Conservation (phyloP, 2,329 filamentous ascomycete species). For the Hypoxylon rubiginosum region DNA sequence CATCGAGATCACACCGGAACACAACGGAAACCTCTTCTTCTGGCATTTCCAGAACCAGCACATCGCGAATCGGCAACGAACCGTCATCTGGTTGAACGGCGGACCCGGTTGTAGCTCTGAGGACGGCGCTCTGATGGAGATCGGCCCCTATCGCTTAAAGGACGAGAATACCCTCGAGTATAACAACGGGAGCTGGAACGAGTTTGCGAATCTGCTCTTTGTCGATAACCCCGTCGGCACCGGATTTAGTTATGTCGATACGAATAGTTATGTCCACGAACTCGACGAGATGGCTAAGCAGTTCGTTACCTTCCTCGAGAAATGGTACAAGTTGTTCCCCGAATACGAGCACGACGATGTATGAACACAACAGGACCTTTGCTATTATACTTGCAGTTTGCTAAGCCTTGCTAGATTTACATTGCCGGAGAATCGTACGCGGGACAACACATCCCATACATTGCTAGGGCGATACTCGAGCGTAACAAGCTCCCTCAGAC, state of each 20-base stretch:
- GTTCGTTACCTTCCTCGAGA: conserved; percentile 89
- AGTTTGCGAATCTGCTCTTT: conserved; percentile 97
- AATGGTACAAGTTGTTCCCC: conserved; percentile 91
- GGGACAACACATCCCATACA: conserved; percentile 96
- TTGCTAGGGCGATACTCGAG: conserved; percentile 89
- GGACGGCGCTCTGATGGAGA: conserved; percentile 95
- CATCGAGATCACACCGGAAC: conserved; percentile 86
- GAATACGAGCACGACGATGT: conserved; percentile 94
- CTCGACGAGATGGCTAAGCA: conserved; percentile 90
- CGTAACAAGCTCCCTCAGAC: conserved; percentile 77
- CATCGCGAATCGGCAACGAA: conserved; percentile 90
- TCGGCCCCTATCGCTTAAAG: conserved; percentile 91
- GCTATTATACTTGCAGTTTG: neutral
- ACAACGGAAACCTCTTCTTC: conserved; percentile 96
- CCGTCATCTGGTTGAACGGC: conserved; percentile 96
- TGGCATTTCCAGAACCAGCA: conserved; percentile 98
- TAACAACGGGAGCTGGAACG: conserved; percentile 98
- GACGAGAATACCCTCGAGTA: conserved; percentile 78
- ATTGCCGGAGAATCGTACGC: conserved; percentile 97
- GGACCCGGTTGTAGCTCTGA: conserved; percentile 97
- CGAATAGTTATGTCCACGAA: conserved; percentile 86
- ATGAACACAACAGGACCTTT: conserved; percentile 56
- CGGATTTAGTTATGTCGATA: conserved; percentile 95
- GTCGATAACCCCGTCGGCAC: conserved; percentile 98
- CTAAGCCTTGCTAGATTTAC: conserved; percentile 75